Percentiles rank a stretch among this genome's conserved stretches.
phyloP scores from a whole-genome alignment of 2,329 filamentous ascomycete genomes.

The Emergomyces pasteurianus region DNA sequence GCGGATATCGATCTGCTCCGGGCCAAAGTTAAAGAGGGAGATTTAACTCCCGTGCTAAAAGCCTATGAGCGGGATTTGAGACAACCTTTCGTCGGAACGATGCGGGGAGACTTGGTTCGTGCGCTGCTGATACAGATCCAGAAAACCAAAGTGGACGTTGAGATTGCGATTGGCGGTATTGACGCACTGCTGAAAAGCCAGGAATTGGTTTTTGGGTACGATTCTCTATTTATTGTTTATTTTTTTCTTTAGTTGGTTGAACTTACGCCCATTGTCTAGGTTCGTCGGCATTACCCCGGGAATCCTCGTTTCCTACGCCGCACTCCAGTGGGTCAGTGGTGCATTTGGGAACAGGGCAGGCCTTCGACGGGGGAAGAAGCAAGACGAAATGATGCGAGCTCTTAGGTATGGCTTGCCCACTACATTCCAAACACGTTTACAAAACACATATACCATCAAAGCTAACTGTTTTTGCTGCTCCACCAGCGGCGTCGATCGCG shows the following conservation, averaged over 20 bases:
- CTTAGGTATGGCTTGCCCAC: constrained; percentile 44
- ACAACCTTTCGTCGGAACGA: constrained; percentile 66
- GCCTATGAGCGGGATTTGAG: constrained; percentile 86
- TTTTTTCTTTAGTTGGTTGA: neutral
- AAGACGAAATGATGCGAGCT: constrained; percentile 61
- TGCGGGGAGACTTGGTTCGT: constrained; percentile 77
- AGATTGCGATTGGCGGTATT: constrained; percentile 91
- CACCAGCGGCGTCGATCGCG: constrained; percentile 65
- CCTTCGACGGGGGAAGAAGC: constrained; percentile 50
- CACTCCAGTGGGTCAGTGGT: constrained; percentile 57
- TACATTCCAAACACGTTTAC: neutral
- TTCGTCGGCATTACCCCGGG: constrained; percentile 91
- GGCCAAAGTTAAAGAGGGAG: constrained; percentile 73
- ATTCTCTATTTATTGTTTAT: neutral
- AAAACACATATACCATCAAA: neutral
- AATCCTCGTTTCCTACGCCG: constrained; percentile 70
- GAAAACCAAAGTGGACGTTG: constrained; percentile 97
- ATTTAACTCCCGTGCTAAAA: constrained; percentile 79
- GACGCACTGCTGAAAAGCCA: constrained; percentile 91
- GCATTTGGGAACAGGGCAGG: constrained; percentile 61
- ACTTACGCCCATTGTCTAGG: constrained; percentile 25
- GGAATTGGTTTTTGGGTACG: constrained; percentile 74
- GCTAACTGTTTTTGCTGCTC: constrained; percentile 1
- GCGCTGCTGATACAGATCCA: constrained; percentile 92
- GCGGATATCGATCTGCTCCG: constrained; percentile 62